Percentiles rank a stretch among this genome's conserved stretches.
These are phyloP conservation scores for Coemansia sp. DNA, from an alignment of 192 early-diverging fungal species.

Conservation along the genomic window DNA sequence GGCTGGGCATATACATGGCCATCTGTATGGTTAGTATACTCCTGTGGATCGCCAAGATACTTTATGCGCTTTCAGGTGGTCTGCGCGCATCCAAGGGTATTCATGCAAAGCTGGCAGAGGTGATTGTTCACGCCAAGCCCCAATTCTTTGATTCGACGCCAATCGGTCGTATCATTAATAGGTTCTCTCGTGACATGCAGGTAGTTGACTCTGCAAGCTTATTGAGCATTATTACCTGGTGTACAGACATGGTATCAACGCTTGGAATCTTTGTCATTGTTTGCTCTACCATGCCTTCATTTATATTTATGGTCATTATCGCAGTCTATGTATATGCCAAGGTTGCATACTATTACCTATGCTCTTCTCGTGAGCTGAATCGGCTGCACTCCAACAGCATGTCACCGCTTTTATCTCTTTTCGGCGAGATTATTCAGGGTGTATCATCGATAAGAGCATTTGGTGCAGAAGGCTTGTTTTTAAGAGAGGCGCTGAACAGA, in stretches of 20 bases:
- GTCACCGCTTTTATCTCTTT: conserved; percentile 76
- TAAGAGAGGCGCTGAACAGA: too few species aligned
- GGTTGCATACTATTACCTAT: too few species aligned
- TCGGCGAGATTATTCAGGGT: conserved; percentile 85
- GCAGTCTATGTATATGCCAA: conserved; percentile 61
- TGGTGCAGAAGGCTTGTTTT: too few species aligned
- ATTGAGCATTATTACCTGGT: conserved; percentile 49
- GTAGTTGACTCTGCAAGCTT: conserved; percentile 75
- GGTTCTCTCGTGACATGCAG: too few species aligned
- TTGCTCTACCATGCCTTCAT: too few species aligned
- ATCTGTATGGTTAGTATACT: conserved; percentile 53
- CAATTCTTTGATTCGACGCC: too few species aligned
- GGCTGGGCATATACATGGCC: too few species aligned
- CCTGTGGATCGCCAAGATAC: too few species aligned
- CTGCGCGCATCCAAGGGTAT: conserved; percentile 60
- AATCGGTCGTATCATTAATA: too few species aligned
- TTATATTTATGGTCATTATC: conserved; percentile 62
- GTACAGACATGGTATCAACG: conserved; percentile 55
- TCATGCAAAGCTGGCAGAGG: conserved; percentile 56
- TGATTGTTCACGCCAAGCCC: conserved; percentile 69
- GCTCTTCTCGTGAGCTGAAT: conserved; percentile 89
- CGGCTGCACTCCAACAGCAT: conserved; percentile 75
- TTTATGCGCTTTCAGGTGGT: conserved; percentile 19
- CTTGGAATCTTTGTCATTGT: conserved; percentile 56
- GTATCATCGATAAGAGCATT: too few species aligned